Base-by-base conservation (phyloP, 768 basidiomycete genomes). In the Lactarius quietus region DNA sequence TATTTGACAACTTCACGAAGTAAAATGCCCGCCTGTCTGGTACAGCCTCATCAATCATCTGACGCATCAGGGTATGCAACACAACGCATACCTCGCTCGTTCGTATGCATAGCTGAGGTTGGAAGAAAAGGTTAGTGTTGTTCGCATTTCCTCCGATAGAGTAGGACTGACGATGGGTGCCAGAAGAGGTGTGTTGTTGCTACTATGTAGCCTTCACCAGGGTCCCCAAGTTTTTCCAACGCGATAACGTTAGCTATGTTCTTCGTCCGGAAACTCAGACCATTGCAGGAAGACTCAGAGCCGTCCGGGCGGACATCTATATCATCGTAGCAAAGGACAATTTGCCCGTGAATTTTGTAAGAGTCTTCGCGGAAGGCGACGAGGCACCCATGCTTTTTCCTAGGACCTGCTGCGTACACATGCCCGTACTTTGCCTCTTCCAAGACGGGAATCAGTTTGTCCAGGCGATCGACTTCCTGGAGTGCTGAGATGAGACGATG, bases 171-270 rank as follows among this genome's bases (percentile, higher is more conserved):
- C 87, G 82, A 83, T 6, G 94, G 94, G 76, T 96, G 94, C 95
- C 95, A 98, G 75, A 97, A 98, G 28, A 96, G 78, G 78, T 98
- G 95, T 0, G 95, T 95, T 1, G 95, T 97, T 3, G 86, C 92
- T 17, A 95, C 77, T 45, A 96, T 77, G 38, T 93, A 74, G 5
- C 94, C 92, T 43, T 79, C 76, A 8, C 72, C 64, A 31, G 76
- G 70, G 18, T 78, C 70, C 10, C 74, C 76, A 7, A 77, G 73
- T 53, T 77, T 77, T 68, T 80, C 78, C 59, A 98, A 77, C 1
- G 88, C 89, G 23, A 92, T 82, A 33, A 98, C 74, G 57, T 84
- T 82, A 3, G 84, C 93, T 57, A 97, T 87, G 73, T 97, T 98
- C 74, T 79, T 90, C 2, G 93, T 95, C 36, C 74, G 77, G 72